Base-by-base conservation (phyloP, 352 stramenopile genomes). In the Globisporangium canariense region DNA sequence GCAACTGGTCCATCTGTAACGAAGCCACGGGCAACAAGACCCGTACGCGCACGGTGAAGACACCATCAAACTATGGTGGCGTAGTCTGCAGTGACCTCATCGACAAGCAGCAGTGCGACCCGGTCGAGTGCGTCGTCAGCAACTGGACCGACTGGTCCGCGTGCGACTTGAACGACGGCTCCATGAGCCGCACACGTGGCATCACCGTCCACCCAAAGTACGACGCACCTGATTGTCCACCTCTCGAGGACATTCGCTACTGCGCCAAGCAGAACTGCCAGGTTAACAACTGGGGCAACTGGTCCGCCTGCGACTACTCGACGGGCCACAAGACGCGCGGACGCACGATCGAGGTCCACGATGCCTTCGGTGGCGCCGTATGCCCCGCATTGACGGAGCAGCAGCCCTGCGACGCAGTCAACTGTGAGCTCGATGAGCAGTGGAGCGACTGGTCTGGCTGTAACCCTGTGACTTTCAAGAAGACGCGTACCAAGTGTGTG, bases 381-480 rank as follows among this genome's bases (percentile, higher is more conserved):
- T 85, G 76, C 36, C 69, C 67, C 5, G 34, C 9, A 0, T 10
- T 75, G 6, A 67, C 52, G 3, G 65, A 83, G 20, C 22, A 76
- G 1, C 55, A 45, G 1, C 25, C 45, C 0, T 86, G 77, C 20
- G 73, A 79, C 22, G 32, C 70, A 0, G 62, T 85, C 30, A 71
- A 85, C 51, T 93, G 83, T 28, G 54, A 61, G 22, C 55, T 89
- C 0, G 67, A 77, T 16, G 70, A 73, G 3, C 41, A 20, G 52
- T 91, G 81, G 81, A 73, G 65, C 16, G 50, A 38, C 20, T 91
- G 79, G 79, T 83, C 77, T 0, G 71, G 63, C 0, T 91, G 79
- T 49, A 65, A 88, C 38, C 64, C 73, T 0, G 52, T 16, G 10
- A 78, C 64, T 0, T 40, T 71, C 22, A 77, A 61, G 46, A 81